Evolutionary conservation across 2,329 filamentous ascomycete species (phyloP).

Genomic region (Fusarium lateritium): DNA sequence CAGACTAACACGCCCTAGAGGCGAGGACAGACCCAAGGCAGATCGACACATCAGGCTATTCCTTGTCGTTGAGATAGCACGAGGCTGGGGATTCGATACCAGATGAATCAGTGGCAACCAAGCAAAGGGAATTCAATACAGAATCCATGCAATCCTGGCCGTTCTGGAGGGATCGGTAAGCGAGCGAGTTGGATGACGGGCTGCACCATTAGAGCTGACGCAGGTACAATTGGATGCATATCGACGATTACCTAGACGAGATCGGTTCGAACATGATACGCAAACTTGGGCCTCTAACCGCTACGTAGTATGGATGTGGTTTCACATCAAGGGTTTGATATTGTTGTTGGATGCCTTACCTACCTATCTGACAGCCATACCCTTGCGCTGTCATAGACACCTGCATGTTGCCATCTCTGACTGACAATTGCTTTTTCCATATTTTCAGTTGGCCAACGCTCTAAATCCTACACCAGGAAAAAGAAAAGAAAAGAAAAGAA

Average conservation of each 20-base stretch:
- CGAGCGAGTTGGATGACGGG: slow-evolving; percentile 19
- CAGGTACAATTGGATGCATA: slow-evolving; percentile 39
- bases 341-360: not conserved
- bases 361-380: slow-evolving; percentile 6
- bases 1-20: slow-evolving; percentile 9
- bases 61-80: slow-evolving; percentile 24
- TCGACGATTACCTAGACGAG: slow-evolving; percentile 4
- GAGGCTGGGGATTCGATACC: slow-evolving; percentile 31
- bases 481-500: not conserved
- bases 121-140: slow-evolving; percentile 10
- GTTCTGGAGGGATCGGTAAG: slow-evolving; percentile 4
- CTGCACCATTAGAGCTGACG: slow-evolving; percentile 25
- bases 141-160: slow-evolving; percentile 14
- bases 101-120: slow-evolving; percentile 14
- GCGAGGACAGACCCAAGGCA: slow-evolving; percentile 19
- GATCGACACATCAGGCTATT: slow-evolving; percentile 23
- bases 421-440: slow-evolving; percentile 13
- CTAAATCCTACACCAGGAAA: not conserved
- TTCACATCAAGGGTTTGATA: slow-evolving; percentile 21
- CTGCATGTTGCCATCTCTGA: slow-evolving; percentile 14
- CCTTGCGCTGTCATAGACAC: slow-evolving; percentile 25
- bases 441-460: slow-evolving; percentile 1
- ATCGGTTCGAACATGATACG: slow-evolving; percentile 19
- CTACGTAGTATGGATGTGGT: slow-evolving; percentile 9
- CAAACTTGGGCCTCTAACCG: slow-evolving; percentile 21